phyloP scores from a whole-genome alignment of 345 rosid genomes.

The Populus tremula region DNA sequence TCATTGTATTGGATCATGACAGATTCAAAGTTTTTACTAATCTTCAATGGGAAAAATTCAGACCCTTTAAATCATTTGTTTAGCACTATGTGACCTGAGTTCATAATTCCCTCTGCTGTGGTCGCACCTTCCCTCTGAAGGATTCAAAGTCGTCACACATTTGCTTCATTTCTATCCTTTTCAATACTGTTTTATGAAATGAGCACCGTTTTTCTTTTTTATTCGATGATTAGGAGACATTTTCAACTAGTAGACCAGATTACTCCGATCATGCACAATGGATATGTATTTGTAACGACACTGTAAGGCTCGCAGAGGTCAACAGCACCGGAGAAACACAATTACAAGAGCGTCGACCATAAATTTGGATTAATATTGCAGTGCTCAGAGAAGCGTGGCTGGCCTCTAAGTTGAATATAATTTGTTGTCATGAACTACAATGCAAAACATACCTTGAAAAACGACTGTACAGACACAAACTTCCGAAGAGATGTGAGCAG shows the following conservation, averaged over 20 bases:
- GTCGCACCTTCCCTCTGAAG: background rate
- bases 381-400: background rate
- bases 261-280: no score
- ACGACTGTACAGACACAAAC: background rate
- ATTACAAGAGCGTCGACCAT: background rate
- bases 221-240: no score
- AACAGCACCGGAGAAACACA: background rate
- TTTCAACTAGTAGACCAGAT: no score
- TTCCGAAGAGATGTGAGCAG: background rate
- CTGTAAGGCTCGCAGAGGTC: background rate
- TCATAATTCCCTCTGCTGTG: background rate
- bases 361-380: background rate
- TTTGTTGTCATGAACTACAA: background rate
- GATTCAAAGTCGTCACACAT: background rate
- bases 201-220: no score
- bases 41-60: background rate
- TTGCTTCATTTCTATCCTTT: background rate
- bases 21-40: background rate
- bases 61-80: background rate
- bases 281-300: no score
- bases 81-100: background rate
- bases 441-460: background rate
- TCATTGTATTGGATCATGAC: background rate
- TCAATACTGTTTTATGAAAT: background rate
- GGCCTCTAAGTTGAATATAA: background rate